These are phyloP conservation scores for Populus deltoides DNA, from an alignment of 345 rosid species.

Conservation along the genomic window DNA sequence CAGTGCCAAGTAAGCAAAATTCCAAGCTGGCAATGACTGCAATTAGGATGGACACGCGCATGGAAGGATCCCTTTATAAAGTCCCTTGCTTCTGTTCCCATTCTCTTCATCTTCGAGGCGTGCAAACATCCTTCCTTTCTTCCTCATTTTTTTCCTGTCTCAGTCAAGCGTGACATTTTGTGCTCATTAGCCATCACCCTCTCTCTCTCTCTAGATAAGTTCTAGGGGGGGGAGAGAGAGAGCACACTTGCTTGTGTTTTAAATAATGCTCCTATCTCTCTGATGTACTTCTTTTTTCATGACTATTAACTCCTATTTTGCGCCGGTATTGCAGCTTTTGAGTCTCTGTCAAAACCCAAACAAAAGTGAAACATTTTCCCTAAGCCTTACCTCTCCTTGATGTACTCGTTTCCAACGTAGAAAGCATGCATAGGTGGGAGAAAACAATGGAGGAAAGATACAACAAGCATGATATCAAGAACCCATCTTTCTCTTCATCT, in stretches of 20 bases:
- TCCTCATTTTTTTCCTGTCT: neutral
- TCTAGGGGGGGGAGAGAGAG: neutral
- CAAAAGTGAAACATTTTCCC: neutral
- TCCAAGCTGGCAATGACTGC: conserved; percentile 38
- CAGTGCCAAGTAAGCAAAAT: conserved; percentile 26
- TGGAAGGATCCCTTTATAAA: conserved; percentile 32
- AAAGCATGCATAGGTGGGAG: conserved; percentile 42
- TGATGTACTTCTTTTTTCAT: neutral
- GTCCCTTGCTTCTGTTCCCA: conserved; percentile 23
- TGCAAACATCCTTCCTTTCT: conserved; percentile 28
- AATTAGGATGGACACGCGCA: conserved; percentile 31
- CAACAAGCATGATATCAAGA: conserved; percentile 22
- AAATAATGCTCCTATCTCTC: neutral
- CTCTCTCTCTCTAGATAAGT: neutral
- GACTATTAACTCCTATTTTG: neutral
- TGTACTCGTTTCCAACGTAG: neutral
- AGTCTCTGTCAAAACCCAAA: conserved; percentile 10
- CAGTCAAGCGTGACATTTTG: conserved; percentile 13
- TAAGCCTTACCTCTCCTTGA: neutral
- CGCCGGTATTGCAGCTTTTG: conserved; percentile 25
- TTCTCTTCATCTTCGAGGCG: conserved; percentile 31
- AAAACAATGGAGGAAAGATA: conserved; percentile 27
- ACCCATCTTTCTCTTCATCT: conserved; percentile 85
- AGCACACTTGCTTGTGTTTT: neutral
- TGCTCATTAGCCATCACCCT: conserved; percentile 1